These are phyloP conservation scores for Fusarium globosum DNA, from an alignment of 2,329 filamentous ascomycete species.

Conservation along the genomic window DNA sequence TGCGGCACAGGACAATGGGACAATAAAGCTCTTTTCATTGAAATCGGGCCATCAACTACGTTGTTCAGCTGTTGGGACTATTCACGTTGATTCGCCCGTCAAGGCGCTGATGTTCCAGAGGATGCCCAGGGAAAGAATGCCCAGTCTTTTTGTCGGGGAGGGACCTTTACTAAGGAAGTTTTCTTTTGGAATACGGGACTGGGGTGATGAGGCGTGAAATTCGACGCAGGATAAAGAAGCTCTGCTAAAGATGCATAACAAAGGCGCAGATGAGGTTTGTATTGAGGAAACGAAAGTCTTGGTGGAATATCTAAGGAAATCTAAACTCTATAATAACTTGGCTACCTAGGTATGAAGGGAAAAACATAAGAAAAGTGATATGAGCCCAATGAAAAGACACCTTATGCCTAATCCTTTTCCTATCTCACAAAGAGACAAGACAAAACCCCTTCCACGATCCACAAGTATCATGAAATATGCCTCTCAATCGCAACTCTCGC, in stretches of 20 bases:
- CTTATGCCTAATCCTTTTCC: background rate
- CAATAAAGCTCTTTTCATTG: constrained; percentile 62
- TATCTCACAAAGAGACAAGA: background rate
- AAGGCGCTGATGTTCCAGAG: constrained; percentile 58
- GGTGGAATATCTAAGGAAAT: background rate
- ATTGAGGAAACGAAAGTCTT: background rate
- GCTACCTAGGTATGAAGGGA: background rate
- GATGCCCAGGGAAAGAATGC: constrained; percentile 56
- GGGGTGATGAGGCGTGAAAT: constrained; percentile 51
- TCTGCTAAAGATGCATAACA: too few relatives aligned
- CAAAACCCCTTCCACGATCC: background rate
- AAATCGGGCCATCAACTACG: constrained; percentile 55
- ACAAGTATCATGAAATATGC: background rate
- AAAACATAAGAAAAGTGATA: background rate
- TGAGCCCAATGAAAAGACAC: background rate
- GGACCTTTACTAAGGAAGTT: constrained; percentile 55
- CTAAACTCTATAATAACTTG: background rate
- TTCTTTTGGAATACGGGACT: constrained; percentile 52
- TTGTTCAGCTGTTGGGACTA: constrained; percentile 39
- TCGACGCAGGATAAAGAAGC: background rate
- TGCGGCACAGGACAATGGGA: constrained; percentile 63
- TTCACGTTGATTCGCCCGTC: constrained; percentile 49
- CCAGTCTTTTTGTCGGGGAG: constrained; percentile 61
- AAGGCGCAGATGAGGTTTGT: background rate
- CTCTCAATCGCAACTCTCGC: background rate